Evolutionary conservation across 2,329 filamentous ascomycete genomes (phyloP), one percentile per base, ranked within the genome.

Genomic region (Cordyceps cateniannulata): DNA sequence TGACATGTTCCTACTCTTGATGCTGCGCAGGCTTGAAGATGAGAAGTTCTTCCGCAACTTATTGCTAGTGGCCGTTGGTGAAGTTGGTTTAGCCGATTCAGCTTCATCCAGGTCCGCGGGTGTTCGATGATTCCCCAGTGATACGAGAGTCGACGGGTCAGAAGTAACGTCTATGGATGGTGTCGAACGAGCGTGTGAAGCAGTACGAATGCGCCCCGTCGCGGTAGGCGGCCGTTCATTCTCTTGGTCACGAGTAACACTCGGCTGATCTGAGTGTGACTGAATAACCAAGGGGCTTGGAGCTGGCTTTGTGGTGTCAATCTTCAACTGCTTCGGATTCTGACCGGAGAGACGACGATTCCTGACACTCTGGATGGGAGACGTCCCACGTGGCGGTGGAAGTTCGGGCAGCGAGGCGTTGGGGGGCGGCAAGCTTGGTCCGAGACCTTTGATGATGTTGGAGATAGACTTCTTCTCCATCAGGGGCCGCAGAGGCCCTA

Each of bases 251-350:
- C 44, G 42, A 22, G 24, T 52, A 47, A 24, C 44, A 38, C 22
- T 61, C 48, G 40, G 50, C 27, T 40, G 50, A 3, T 60, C 58
- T 14, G 44, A 38, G 22, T 55, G 47, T 12, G 56, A 51, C 6
- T 51, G 47, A 38, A 51, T 54, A 55, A 47, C 58, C 60, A 56
- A 67, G 7, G 69, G 47, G 25, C 67, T 65, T 20, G 67, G 63
- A n/a, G 62, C 65, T 7, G 72, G 66, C 25, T 71, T 73, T 1
- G 69, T 66, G 0, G 92, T 97, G 72, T 97, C 91, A 60, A 98
- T 97, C 75, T 92, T 96, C 55, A 98, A 78, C 68, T 93, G 89
- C 71, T 90, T 93, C 16, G 84, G 77, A 67, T 90, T 91, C 67
- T 91, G 87, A 8, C 89, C 90, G 3, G 93, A 96, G 35, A 96